phyloP scores from a whole-genome alignment of 495 filamentous ascomycete genomes.

The Annulohypoxylon moriforme region DNA sequence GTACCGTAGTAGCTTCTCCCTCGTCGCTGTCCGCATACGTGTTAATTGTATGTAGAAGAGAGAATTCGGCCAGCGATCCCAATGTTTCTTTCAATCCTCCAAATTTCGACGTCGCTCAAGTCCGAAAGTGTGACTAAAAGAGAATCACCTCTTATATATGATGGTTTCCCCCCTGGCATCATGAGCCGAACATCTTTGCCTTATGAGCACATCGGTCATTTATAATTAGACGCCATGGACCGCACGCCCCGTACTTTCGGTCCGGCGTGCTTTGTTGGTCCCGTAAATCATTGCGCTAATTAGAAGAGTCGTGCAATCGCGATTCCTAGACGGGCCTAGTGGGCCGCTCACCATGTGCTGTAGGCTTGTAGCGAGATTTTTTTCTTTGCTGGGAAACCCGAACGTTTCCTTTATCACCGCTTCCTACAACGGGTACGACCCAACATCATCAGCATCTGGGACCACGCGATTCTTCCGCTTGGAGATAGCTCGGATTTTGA shows the following conservation, averaged over 20 bases:
- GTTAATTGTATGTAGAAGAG: background rate
- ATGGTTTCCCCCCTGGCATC: conserved; percentile 11
- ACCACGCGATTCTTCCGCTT: conserved; percentile 4
- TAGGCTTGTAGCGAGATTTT: conserved; percentile 12
- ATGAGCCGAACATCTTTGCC: conserved; percentile 34
- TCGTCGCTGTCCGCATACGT: background rate
- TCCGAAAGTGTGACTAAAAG: conserved; percentile 22
- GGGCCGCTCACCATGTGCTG: conserved; percentile 5
- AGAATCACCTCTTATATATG: background rate
- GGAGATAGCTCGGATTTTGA: conserved; percentile 20
- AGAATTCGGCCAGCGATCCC: background rate
- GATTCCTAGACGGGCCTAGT: conserved; percentile 14
- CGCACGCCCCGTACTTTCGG: conserved; percentile 33
- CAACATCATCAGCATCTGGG: background rate
- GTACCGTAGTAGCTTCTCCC: background rate
- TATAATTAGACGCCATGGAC: conserved; percentile 39
- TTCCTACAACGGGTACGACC: too few species aligned
- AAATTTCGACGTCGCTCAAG: background rate
- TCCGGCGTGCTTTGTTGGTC: conserved; percentile 36
- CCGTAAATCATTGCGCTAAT: conserved; percentile 36
- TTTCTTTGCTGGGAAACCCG: conserved; percentile 25
- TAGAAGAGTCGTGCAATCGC: conserved; percentile 5
- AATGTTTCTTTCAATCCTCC: conserved; percentile 4
- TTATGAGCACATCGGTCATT: conserved; percentile 34
- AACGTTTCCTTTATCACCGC: background rate